Conservation (phyloP, 164 flowering plant species). For the Magnolia kwangsiensis region DNA sequence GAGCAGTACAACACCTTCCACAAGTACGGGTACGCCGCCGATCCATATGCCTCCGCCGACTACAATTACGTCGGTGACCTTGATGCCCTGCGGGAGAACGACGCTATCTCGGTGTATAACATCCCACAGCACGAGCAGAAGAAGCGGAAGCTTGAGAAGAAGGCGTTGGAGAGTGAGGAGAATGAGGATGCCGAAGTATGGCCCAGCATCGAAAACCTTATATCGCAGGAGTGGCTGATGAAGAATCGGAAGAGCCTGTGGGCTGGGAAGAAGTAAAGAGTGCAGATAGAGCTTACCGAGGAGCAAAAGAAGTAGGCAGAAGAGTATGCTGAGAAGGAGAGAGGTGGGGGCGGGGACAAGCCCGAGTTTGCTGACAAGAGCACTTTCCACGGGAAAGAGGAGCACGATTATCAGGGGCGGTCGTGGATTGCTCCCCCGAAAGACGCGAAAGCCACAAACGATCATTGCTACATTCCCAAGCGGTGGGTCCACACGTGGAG, state of each 20-base stretch:
- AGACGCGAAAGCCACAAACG: constrained; percentile 81
- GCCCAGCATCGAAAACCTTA: constrained; percentile 66
- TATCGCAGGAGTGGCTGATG: constrained; percentile 72
- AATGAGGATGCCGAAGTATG: constrained; percentile 20
- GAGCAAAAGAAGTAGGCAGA: constrained; percentile 99
- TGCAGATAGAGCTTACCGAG: constrained; percentile 70
- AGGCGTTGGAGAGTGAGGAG: constrained; percentile 25
- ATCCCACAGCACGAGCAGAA: constrained; percentile 79
- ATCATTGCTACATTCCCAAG: constrained; percentile 93
- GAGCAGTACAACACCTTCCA: constrained; percentile 94
- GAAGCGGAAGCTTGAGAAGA: constrained; percentile 63
- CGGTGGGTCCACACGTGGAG: constrained; percentile 94
- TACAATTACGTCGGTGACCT: constrained; percentile 71
- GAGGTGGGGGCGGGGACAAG: constrained; percentile 44
- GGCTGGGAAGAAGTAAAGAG: constrained; percentile 85
- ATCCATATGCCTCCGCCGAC: constrained; percentile 70
- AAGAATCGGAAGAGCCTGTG: constrained; percentile 89
- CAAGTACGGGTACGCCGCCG: constrained; percentile 85
- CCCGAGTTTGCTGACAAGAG: constrained; percentile 66
- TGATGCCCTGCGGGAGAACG: constrained; percentile 47
- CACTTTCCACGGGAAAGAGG: constrained; percentile 97
- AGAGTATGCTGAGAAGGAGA: constrained; percentile 72
- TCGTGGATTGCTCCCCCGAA: constrained; percentile 97
- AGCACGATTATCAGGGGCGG: constrained; percentile 93
- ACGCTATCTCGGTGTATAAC: constrained; percentile 72